phyloP scores from a whole-genome alignment of 73 alveolate genomes.

The Paramecium biaurelia region DNA sequence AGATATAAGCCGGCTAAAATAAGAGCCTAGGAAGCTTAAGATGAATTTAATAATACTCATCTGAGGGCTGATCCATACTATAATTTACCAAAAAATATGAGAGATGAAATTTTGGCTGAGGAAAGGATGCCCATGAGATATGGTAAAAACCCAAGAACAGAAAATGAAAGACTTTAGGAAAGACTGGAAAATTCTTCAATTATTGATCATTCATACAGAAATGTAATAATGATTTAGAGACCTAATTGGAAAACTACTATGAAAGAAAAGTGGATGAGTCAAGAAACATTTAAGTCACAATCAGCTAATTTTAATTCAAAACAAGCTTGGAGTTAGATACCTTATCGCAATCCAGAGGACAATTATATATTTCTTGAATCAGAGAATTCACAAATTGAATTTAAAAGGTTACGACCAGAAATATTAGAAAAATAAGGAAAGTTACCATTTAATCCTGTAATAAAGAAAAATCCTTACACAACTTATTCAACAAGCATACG shows the following conservation, averaged over 20 bases:
- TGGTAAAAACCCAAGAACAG: slow-evolving; percentile 35
- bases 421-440: neutral
- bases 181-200: neutral
- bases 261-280: neutral
- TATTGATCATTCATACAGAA: neutral
- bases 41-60: neutral
- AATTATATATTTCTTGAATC: neutral
- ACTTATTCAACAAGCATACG: slow-evolving; percentile 31
- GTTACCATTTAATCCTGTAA: slow-evolving; percentile 17
- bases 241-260: slow-evolving; percentile 9
- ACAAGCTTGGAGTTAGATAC: neutral
- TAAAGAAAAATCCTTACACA: neutral
- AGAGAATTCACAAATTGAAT: neutral
- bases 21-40: neutral
- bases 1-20: neutral
- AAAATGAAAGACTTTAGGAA: slow-evolving; percentile 13
- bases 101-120: neutral
- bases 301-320: neutral
- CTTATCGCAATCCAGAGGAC: slow-evolving; percentile 17
- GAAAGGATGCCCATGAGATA: slow-evolving; percentile 15
- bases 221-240: neutral
- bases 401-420: neutral
- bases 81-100: neutral
- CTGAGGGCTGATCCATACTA: neutral
- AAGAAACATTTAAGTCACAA: neutral